Evolutionary conservation across 805 yeast species (phyloP), one percentile per base, ranked within the genome.

Genomic region (Wickerhamiella spandovensis): DNA sequence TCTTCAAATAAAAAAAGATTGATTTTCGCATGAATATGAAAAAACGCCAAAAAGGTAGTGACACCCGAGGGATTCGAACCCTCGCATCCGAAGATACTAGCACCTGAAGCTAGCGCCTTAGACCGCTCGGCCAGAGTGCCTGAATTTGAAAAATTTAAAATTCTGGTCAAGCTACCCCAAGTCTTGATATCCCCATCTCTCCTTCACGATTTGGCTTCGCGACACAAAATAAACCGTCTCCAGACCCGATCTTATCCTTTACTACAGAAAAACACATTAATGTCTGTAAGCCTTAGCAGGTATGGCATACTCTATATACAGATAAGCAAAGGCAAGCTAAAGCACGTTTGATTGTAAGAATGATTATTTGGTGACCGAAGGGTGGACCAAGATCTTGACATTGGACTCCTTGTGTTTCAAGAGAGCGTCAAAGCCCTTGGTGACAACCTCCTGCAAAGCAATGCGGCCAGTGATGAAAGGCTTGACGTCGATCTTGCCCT

Each of bases 61-160:
- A 46, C 48, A 46, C 48, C 48, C 25, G 48, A 46, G 48, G 48
- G 48, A 46, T 46, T 46, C 48, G 48, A 46, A 46, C 48, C 48
- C 48, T 46, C 48, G 48, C 48, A 30, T 46, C 48, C 48, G 48
- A 18, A 46, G 48, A 46, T 30, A 46, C 43, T 30, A 46, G 41
- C 41, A 37, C 48, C 48, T 46, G 32, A 46, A 46, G 41, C 41
- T 46, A 30, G 43, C 48, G 48, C 48, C 48, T 37, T 46, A 37
- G 45, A 43, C 45, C 45, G 45, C 45, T 43, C 45, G 45, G 45
- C 45, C 45, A 43, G 24, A 43, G 45, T 43, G 45, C 45, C 45
- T 43, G 5, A 20, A 7, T 20, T 20, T 35, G 2, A n/a, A 35
- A 35, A 35, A 35, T 8, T n/a, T 35, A 4, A 35, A n/a, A 35